These are phyloP conservation scores for Blumeria hordei DNA, from an alignment of 2,329 filamentous ascomycete species.

Conservation along the genomic window DNA sequence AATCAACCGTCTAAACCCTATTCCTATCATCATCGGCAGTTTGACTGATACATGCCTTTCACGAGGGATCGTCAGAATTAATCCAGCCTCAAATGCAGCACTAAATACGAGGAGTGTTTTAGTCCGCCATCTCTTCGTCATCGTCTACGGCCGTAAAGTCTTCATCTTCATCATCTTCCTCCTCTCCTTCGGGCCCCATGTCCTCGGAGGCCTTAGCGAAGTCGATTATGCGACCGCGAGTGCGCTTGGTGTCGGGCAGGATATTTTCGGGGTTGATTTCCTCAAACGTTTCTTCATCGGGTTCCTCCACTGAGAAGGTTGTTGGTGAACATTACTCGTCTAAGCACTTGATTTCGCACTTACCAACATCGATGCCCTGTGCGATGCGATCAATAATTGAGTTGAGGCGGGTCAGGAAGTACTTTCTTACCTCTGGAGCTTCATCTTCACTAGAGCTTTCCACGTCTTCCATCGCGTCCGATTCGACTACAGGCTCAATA, in stretches of 20 bases:
- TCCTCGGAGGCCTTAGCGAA: slow-evolving; percentile 76
- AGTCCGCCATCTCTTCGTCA: slow-evolving; percentile 49
- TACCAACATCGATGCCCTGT: no score
- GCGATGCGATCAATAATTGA: background rate
- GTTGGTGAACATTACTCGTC: background rate
- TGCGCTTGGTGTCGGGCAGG: slow-evolving; percentile 53
- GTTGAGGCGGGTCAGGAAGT: background rate
- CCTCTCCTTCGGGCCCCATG: slow-evolving; percentile 48
- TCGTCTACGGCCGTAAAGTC: slow-evolving; percentile 39
- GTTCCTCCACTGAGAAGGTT: slow-evolving; percentile 29
- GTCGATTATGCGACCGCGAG: slow-evolving; percentile 78
- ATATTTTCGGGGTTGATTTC: slow-evolving; percentile 86
- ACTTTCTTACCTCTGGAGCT: slow-evolving; percentile 28
- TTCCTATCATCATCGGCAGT: no score
- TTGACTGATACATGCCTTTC: no score
- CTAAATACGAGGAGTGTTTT: background rate
- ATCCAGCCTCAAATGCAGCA: no score
- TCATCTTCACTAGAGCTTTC: slow-evolving; percentile 46
- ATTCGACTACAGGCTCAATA: slow-evolving; percentile 21
- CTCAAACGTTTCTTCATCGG: slow-evolving; percentile 63
- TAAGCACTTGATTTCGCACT: no score
- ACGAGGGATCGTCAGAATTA: no score
- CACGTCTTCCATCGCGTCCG: slow-evolving; percentile 49
- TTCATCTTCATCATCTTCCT: slow-evolving; percentile 51
- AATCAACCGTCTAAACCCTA: no score